phyloP scores from a whole-genome alignment of 2,329 filamentous ascomycete genomes.

The Calycina herbarum region DNA sequence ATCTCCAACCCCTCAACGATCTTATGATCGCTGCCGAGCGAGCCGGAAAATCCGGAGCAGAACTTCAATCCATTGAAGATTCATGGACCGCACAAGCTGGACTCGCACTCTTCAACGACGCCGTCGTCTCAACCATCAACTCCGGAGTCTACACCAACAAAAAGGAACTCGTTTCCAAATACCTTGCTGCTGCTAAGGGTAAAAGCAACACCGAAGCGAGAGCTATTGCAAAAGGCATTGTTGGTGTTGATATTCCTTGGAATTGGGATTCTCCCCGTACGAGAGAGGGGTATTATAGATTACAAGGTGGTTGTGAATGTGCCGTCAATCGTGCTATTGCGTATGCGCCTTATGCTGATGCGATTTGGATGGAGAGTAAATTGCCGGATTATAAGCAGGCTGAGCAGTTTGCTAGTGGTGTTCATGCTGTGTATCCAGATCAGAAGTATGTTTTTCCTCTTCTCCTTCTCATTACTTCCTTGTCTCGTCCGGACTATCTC shows the following conservation, averaged over 20 bases:
- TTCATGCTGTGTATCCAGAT: slow-evolving; percentile 92
- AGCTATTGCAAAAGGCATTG: slow-evolving; percentile 72
- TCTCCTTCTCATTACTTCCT: slow-evolving; percentile 4
- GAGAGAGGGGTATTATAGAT: slow-evolving; percentile 91
- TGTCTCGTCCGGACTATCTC: not conserved
- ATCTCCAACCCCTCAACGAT: slow-evolving; percentile 80
- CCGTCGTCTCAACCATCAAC: slow-evolving; percentile 80
- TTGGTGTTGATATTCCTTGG: slow-evolving; percentile 82
- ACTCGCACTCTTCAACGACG: slow-evolving; percentile 87
- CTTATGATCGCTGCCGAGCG: slow-evolving; percentile 86
- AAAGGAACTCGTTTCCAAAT: slow-evolving; percentile 64
- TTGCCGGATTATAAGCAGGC: slow-evolving; percentile 89
- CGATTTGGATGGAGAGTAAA: slow-evolving; percentile 99
- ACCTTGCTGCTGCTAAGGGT: slow-evolving; percentile 67
- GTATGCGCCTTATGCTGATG: slow-evolving; percentile 89
- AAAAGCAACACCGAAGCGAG: slow-evolving; percentile 85
- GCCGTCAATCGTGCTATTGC: slow-evolving; percentile 88
- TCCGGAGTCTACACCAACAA: slow-evolving; percentile 68
- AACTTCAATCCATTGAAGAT: slow-evolving; percentile 91
- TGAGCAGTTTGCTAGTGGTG: slow-evolving; percentile 87
- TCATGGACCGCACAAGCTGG: slow-evolving; percentile 76
- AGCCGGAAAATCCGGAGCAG: slow-evolving; percentile 73
- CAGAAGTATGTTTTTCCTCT: slow-evolving; percentile 70
- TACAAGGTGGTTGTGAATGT: slow-evolving; percentile 87
- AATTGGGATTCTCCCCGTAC: slow-evolving; percentile 95